Evolutionary conservation across 768 basidiomycete genomes (phyloP).

Genomic region (Lactarius akahatsu): DNA sequence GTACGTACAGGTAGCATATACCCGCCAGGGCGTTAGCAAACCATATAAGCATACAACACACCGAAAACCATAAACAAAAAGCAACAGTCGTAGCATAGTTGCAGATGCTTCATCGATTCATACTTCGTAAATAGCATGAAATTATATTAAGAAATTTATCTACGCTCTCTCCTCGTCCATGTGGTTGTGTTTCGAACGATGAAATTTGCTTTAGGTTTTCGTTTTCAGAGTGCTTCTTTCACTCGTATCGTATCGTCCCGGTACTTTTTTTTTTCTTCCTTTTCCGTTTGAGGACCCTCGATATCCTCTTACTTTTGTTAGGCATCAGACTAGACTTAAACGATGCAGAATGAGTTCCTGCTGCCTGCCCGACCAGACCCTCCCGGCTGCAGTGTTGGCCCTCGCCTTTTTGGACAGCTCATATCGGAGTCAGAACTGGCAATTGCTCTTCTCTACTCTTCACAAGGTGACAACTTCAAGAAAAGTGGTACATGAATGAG

Average conservation of each 20-base stretch:
- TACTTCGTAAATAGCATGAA: not conserved
- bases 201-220: not conserved
- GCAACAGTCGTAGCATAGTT: not conserved
- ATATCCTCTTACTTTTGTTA: not conserved
- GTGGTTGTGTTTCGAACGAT: not conserved
- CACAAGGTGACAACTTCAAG: not conserved
- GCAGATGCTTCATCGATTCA: not conserved
- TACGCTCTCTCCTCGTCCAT: not conserved
- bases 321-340: not conserved
- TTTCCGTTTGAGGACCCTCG: not conserved
- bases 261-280: not conserved
- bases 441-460: not conserved
- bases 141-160: not conserved
- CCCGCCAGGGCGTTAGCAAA: not conserved
- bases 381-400: not conserved
- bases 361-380: not conserved
- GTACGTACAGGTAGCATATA: constrained; percentile 11
- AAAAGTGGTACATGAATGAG: not conserved
- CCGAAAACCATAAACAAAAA: not conserved
- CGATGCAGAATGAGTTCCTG: not conserved
- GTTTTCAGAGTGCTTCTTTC: not conserved
- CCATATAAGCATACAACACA: not conserved
- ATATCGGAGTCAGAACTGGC: not conserved
- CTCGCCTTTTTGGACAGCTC: not conserved
- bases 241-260: not conserved